phyloP scores from a whole-genome alignment of 257 asterid species.

The Solanum sejunctum region DNA sequence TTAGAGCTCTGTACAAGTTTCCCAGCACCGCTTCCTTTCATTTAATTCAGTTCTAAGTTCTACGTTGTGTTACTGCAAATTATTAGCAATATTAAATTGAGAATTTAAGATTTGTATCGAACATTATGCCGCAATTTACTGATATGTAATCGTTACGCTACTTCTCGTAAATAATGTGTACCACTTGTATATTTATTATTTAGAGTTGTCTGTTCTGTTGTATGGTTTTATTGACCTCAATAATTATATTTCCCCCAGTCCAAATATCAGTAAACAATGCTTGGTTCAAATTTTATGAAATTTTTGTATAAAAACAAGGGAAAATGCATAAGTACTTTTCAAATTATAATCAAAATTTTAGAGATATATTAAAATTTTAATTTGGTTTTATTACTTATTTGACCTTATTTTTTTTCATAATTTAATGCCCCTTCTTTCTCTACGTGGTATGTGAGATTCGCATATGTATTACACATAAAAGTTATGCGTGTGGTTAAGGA shows the following conservation, averaged over 20 bases:
- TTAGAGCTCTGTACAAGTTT: too few relatives aligned
- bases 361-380: too few relatives aligned
- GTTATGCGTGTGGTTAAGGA: too few relatives aligned
- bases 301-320: too few relatives aligned
- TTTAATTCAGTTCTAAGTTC: neutral
- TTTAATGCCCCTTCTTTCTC: too few relatives aligned
- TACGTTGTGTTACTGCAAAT: neutral
- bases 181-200: neutral
- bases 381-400: fast-evolving
- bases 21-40: neutral
- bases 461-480: too few relatives aligned
- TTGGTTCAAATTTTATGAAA: too few relatives aligned
- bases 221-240: neutral
- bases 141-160: neutral
- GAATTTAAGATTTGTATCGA: neutral
- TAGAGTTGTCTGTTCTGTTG: neutral
- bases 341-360: too few relatives aligned
- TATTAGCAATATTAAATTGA: neutral
- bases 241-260: neutral
- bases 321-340: too few relatives aligned
- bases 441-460: too few relatives aligned
- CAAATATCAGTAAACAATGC: neutral
- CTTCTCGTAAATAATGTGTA: neutral
- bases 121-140: neutral
- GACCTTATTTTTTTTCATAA: too few relatives aligned